Conservation (phyloP, 768 basidiomycete species). For the Rhizopogon salebrosus region DNA sequence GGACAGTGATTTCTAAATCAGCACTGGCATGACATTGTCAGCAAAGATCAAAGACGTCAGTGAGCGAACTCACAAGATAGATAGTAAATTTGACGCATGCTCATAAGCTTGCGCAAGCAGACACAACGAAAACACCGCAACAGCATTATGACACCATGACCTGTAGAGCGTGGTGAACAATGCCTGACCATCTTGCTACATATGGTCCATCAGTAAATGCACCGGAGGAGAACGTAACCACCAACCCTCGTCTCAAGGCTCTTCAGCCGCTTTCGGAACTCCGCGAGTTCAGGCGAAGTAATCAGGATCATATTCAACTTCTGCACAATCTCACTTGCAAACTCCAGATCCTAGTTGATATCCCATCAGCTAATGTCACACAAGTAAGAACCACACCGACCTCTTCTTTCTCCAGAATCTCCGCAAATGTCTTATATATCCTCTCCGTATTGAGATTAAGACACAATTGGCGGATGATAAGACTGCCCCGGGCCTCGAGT, state of each 20-base stretch:
- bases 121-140: conserved; percentile 94
- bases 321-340: conserved; percentile 95
- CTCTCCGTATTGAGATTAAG: conserved; percentile 90
- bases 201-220: background rate
- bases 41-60: background rate
- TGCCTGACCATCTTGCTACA: conserved; percentile 90
- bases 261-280: conserved; percentile 90
- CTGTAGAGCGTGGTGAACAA: conserved; percentile 91
- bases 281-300: conserved; percentile 92
- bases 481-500: conserved; percentile 86
- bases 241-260: conserved; percentile 87
- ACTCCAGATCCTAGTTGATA: conserved; percentile 79
- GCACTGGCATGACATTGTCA: conserved; percentile 48
- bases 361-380: background rate
- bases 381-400: conserved; percentile 35
- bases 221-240: conserved; percentile 8
- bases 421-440: conserved; percentile 93
- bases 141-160: conserved; percentile 98
- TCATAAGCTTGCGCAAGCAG: conserved; percentile 97
- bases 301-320: conserved; percentile 96
- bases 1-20: conserved; percentile 94
- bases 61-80: conserved; percentile 72
- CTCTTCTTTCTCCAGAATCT: conserved; percentile 97
- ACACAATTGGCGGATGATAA: conserved; percentile 94
- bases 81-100: conserved; percentile 92